Conservation (phyloP, 345 rosid genomes). For the Turnera subulata region DNA sequence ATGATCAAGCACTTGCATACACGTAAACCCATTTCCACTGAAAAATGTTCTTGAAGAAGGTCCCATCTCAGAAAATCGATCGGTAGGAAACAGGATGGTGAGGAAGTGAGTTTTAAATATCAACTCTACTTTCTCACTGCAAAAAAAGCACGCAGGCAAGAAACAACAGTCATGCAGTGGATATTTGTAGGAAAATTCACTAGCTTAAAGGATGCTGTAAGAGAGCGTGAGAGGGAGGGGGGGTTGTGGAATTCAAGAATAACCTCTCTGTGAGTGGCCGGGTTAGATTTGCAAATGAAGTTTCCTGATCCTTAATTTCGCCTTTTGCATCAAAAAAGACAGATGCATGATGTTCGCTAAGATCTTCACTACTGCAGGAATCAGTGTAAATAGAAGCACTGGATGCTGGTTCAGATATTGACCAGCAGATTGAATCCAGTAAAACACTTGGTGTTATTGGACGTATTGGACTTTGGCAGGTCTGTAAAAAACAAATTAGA, state of each 20-base stretch:
- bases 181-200: no score
- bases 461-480: conserved; percentile 79
- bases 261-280: conserved; percentile 81
- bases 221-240: conserved; percentile 6
- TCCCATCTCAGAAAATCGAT: conserved; percentile 89
- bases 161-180: no score
- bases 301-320: conserved; percentile 53
- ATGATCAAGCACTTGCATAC: conserved; percentile 68
- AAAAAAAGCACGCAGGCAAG: conserved; percentile 9
- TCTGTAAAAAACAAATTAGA: conserved; percentile 43
- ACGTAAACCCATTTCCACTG: conserved; percentile 69
- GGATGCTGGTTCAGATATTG: conserved; percentile 79
- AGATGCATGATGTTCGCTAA: conserved; percentile 37
- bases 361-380: conserved; percentile 47
- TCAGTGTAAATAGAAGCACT: conserved; percentile 73
- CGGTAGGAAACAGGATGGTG: conserved; percentile 73
- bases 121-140: conserved; percentile 80
- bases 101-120: conserved; percentile 67
- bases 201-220: no score
- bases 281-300: conserved; percentile 73
- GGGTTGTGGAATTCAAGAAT: conserved; percentile 6
- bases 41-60: conserved; percentile 87
- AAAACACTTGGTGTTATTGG: conserved; percentile 78
- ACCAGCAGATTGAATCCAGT: conserved; percentile 91
- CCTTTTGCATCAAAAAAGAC: conserved; percentile 50